phyloP scores from a whole-genome alignment of 164 flowering plant species.

The Kingdonia uniflora region DNA sequence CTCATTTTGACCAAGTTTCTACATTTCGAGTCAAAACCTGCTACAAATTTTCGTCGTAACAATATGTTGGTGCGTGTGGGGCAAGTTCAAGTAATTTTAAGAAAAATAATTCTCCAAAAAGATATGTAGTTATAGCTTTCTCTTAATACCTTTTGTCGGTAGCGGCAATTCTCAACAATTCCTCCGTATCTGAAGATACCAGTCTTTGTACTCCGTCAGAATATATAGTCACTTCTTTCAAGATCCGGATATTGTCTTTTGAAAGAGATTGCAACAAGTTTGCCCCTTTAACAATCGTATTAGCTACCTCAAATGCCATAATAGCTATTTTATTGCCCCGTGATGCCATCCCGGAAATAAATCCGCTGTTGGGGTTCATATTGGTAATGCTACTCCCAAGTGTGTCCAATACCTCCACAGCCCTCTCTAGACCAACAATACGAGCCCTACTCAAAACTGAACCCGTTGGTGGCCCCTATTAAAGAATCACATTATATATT shows the following conservation, averaged over 20 bases:
- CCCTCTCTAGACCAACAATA: slow-evolving; percentile 61
- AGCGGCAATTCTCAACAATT: slow-evolving; percentile 66
- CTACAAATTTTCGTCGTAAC: no score
- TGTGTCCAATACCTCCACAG: slow-evolving; percentile 75
- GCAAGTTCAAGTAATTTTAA: no score
- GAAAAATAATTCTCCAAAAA: no score
- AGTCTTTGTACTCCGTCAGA: slow-evolving; percentile 77
- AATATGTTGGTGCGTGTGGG: no score
- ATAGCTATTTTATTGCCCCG: slow-evolving; percentile 66
- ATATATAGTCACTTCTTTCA: slow-evolving; percentile 61
- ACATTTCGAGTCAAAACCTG: no score
- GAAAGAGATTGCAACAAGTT: slow-evolving; percentile 79
- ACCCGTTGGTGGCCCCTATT: slow-evolving; percentile 62
- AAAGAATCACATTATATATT: no score
- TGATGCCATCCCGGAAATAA: slow-evolving; percentile 51
- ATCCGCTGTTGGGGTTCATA: slow-evolving; percentile 48
- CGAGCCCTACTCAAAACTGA: slow-evolving; percentile 74
- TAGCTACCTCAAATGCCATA: slow-evolving; percentile 80
- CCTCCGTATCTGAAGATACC: slow-evolving; percentile 63
- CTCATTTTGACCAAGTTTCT: no score
- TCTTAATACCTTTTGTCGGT: slow-evolving; percentile 73
- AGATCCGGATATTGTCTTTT: slow-evolving; percentile 43
- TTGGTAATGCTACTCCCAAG: slow-evolving; percentile 77
- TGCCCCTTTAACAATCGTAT: slow-evolving; percentile 32
- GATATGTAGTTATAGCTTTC: not conserved